Evolutionary conservation across 148 eudicot genomes (phyloP).

Genomic region (Tetragonia tetragonoides): DNA sequence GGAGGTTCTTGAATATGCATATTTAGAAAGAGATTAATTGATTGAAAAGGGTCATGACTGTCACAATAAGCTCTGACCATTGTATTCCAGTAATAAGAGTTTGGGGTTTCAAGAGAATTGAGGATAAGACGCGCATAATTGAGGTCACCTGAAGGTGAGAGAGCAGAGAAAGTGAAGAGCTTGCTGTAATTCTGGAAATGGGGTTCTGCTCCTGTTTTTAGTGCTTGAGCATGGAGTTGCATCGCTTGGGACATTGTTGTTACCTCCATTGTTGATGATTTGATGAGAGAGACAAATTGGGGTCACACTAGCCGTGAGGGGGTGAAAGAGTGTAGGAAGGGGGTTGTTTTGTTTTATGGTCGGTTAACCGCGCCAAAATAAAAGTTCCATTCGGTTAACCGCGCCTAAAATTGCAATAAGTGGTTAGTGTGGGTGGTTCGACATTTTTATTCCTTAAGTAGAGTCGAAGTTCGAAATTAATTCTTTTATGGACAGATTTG

Average conservation of each 20-base stretch:
- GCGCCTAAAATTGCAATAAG: too few species aligned
- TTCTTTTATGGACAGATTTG: too few species aligned
- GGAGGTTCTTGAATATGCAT: constrained; percentile 25
- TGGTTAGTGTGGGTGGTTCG: too few species aligned
- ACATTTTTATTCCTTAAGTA: too few species aligned
- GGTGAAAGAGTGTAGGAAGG: too few species aligned
- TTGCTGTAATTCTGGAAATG: constrained; percentile 33
- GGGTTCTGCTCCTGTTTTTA: constrained; percentile 28
- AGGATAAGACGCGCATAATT: constrained; percentile 38
- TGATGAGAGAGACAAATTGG: background rate
- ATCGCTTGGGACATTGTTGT: constrained; percentile 45
- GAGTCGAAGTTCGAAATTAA: too few species aligned
- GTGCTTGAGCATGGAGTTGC: constrained; percentile 37
- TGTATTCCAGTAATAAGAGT: constrained; percentile 45
- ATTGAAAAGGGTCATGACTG: constrained; percentile 24
- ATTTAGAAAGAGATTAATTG: constrained; percentile 34
- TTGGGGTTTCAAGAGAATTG: constrained; percentile 28
- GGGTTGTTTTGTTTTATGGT: too few species aligned
- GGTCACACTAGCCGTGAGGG: background rate
- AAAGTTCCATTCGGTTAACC: too few species aligned
- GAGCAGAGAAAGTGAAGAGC: constrained; percentile 44
- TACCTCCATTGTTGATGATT: constrained; percentile 33
- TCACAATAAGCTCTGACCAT: constrained; percentile 39
- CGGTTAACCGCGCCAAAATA: too few species aligned
- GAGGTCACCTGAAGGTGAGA: constrained; percentile 38